Evolutionary conservation across 192 early-diverging fungal species (phyloP).

Genomic region (Chytriomyces sp.): DNA sequence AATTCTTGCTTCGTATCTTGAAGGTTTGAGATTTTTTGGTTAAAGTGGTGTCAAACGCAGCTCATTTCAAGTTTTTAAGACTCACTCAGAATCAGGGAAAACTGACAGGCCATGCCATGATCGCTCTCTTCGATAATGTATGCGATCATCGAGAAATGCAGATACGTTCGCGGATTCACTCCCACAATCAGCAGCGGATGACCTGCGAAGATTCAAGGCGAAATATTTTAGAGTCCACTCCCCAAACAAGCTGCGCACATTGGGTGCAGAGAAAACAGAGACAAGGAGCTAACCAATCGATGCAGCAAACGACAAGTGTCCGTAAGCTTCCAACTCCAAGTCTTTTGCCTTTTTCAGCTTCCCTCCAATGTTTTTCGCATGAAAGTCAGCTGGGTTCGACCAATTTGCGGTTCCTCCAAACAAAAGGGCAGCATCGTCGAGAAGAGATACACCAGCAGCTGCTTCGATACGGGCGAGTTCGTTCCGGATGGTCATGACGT

Average conservation of each 20-base stretch:
- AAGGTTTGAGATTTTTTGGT: background rate
- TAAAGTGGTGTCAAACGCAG: slow-evolving; percentile 1
- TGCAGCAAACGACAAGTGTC: slow-evolving; percentile 21
- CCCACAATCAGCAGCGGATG: slow-evolving; percentile 29
- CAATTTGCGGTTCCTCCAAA: slow-evolving; percentile 21
- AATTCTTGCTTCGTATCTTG: slow-evolving; percentile 26
- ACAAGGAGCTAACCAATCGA: background rate
- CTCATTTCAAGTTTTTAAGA: background rate
- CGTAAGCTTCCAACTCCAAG: slow-evolving; percentile 19
- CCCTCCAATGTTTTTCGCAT: background rate
- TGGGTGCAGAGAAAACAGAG: background rate
- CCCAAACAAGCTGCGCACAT: background rate
- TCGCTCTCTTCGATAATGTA: slow-evolving; percentile 33
- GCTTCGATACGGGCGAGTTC: slow-evolving; percentile 26
- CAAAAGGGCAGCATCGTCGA: slow-evolving; percentile 21
- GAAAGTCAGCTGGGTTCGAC: slow-evolving; percentile 5
- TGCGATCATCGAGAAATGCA: slow-evolving; percentile 28
- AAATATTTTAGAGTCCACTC: background rate
- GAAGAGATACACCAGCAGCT: background rate
- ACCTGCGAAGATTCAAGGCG: background rate
- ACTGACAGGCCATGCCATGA: slow-evolving; percentile 31
- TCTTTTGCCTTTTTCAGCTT: slow-evolving; percentile 3
- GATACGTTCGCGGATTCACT: background rate
- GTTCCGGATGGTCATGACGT: slow-evolving; percentile 19
- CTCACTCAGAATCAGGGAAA: slow-evolving; percentile 24